Conservation (phyloP, 495 filamentous ascomycete species). For the Tuber melanosporum region DNA sequence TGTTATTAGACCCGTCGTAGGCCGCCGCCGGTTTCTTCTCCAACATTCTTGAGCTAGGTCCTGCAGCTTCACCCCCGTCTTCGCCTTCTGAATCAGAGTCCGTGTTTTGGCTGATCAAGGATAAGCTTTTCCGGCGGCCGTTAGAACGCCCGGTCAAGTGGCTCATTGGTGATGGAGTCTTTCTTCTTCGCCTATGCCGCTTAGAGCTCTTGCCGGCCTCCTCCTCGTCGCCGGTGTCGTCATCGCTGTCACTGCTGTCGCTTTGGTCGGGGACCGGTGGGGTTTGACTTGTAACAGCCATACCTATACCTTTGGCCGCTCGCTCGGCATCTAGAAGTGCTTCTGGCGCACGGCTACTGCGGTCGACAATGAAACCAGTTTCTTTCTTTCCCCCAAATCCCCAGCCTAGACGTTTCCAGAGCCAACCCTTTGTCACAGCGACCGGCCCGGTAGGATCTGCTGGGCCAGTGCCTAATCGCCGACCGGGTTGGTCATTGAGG, state of each 20-base stretch:
- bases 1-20: slow-evolving; percentile 17
- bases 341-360: slow-evolving; percentile 58
- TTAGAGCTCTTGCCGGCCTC: background rate
- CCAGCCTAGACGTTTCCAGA: slow-evolving; percentile 63
- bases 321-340: slow-evolving; percentile 29
- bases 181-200: slow-evolving; percentile 6
- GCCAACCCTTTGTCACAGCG: slow-evolving; percentile 79
- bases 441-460: slow-evolving; percentile 90
- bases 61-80: slow-evolving; percentile 26
- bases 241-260: slow-evolving; percentile 25
- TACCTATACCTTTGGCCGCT: slow-evolving; percentile 29
- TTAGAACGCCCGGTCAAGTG: slow-evolving; percentile 47
- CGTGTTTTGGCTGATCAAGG: slow-evolving; percentile 18
- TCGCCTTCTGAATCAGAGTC: slow-evolving; percentile 31
- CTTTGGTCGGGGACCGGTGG: slow-evolving; percentile 10
- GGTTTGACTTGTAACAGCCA: slow-evolving; percentile 20
- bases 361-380: slow-evolving; percentile 93
- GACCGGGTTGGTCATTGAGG: slow-evolving; percentile 67
- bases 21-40: slow-evolving; percentile 24
- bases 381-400: slow-evolving; percentile 73
- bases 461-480: slow-evolving; percentile 85
- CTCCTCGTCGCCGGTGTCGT: slow-evolving; percentile 22
- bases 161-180: slow-evolving; percentile 54
- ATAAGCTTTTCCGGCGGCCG: slow-evolving; percentile 48
- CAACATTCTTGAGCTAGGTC: slow-evolving; percentile 37